Base-by-base conservation (phyloP, 2,329 filamentous ascomycete genomes). In the Hymenoscyphus albidus region DNA sequence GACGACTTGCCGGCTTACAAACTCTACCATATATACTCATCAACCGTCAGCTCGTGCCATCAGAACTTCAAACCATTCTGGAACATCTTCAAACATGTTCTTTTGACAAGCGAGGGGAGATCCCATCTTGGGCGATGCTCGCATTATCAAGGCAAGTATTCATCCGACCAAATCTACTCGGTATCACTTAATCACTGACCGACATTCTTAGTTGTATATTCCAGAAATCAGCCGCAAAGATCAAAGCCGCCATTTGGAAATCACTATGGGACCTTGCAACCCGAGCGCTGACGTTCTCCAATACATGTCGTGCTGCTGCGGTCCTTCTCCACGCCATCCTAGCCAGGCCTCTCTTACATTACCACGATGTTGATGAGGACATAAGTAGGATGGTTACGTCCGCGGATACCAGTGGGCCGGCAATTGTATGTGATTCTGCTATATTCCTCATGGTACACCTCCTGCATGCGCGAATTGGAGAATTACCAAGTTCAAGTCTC, bases 111-210 rank as follows among this genome's bases (percentile, higher is more conserved):
- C 87, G 89, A 69, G 78, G 79, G 14, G 76, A 77, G 9, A 79
- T 88, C 51, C 85, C 88, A 7, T 91, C 88, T 0, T 99, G 95
- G 95, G 89, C 92, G 18, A 86, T 96, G 80, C 76, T 97, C 61
- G 89, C 88, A n/a, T 86, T 92, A 73, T 82, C 91, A 67, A 91
- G 90, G 92, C 93, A 79, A 74, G 82, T 77, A 31, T 16, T 18
- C 27, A 31, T 5, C 31, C 22, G 32, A 22, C 18, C 12, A 27
- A 32, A 40, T 57, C n/a, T 38, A 27, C 10, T 18, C 63, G 10
- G 22, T n/a, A 38, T 39, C n/a, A 44, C 18, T 16, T 12, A 32
- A 51, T 69, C 31, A 66, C 63, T 62, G 68, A 67, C 70, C 39
- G 27, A 4, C 62, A n/a, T 59, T 40, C 62, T 27, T 68, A 84